phyloP scores from a whole-genome alignment of 2,329 filamentous ascomycete genomes.

The Apiospora arundinis region DNA sequence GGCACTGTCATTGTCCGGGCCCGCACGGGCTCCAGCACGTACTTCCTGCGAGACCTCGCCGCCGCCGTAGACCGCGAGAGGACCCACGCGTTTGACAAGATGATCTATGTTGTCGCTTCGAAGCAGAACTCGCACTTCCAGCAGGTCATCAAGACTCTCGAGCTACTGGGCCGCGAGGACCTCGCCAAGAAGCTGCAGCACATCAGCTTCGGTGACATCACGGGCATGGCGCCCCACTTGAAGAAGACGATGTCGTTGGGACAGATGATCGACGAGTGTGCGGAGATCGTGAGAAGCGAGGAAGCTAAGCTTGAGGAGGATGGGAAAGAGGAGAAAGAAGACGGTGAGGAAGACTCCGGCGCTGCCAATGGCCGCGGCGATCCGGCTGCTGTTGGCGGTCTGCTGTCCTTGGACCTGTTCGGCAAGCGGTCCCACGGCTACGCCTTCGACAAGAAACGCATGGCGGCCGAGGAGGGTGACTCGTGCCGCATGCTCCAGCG shows the following conservation, averaged over 20 bases:
- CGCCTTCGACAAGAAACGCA: slow-evolving; percentile 79
- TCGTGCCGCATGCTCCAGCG: slow-evolving; percentile 88
- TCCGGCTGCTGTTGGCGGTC: slow-evolving; percentile 24
- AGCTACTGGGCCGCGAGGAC: slow-evolving; percentile 44
- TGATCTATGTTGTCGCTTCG: slow-evolving; percentile 47
- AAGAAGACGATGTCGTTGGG: slow-evolving; percentile 43
- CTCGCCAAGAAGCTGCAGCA: slow-evolving; percentile 43
- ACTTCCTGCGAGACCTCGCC: slow-evolving; percentile 73
- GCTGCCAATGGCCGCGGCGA: background rate
- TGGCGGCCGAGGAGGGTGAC: slow-evolving; percentile 85
- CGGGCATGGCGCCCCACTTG: slow-evolving; percentile 57
- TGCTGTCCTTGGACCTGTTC: slow-evolving; percentile 43
- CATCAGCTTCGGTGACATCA: slow-evolving; percentile 55
- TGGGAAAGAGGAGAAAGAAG: background rate
- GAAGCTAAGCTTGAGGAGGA: background rate
- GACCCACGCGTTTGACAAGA: slow-evolving; percentile 48
- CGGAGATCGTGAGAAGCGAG: background rate
- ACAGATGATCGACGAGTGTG: slow-evolving; percentile 8
- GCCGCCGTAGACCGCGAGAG: slow-evolving; percentile 68
- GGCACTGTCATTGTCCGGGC: slow-evolving; percentile 71
- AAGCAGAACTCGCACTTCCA: slow-evolving; percentile 46
- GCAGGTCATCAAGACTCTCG: slow-evolving; percentile 41
- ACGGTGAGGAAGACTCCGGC: background rate
- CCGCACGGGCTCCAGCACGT: slow-evolving; percentile 68
- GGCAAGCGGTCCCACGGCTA: slow-evolving; percentile 57